A percentile compares a stretch with the other conserved stretches of the same genome.
phyloP scores from a whole-genome alignment of 2,329 filamentous ascomycete genomes.

The Colletotrichum echinochloae region DNA sequence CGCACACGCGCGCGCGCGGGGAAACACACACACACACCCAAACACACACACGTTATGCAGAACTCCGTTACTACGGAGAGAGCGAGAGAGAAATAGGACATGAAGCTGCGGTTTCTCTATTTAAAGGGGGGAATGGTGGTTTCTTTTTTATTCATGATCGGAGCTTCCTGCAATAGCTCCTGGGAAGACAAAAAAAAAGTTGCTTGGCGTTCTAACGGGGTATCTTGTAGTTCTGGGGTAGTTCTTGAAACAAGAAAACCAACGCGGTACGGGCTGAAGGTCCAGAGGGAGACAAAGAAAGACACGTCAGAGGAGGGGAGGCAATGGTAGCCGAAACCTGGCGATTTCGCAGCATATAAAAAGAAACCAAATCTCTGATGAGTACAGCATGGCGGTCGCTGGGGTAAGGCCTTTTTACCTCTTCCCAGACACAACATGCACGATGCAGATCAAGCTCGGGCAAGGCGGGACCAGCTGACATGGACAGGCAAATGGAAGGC shows the following conservation, averaged over 20 bases:
- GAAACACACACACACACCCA: too few relatives aligned
- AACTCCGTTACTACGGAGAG: not conserved
- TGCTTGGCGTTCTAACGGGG: conserved; percentile 22
- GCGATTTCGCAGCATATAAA: conserved; percentile 3
- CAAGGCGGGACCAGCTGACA: conserved; percentile 16
- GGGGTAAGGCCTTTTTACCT: conserved; percentile 31
- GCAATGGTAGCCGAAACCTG: not conserved
- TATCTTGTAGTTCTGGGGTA: not conserved
- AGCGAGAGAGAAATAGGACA: not conserved
- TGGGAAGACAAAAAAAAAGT: not conserved
- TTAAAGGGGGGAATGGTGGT: not conserved
- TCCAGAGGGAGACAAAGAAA: not conserved
- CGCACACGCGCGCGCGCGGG: not conserved
- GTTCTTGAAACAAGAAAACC: not conserved
- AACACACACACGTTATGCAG: not conserved
- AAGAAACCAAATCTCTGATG: not conserved
- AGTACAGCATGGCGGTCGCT: not conserved
- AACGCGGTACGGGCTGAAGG: too few relatives aligned
- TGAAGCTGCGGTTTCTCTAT: not conserved
- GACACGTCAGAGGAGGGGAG: conserved; percentile 13
- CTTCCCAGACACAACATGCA: not conserved
- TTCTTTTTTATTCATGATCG: not conserved
- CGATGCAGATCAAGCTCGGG: conserved; percentile 15
- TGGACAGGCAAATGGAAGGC: not conserved
- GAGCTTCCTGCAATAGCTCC: conserved; percentile 1